Evolutionary conservation across 2,329 filamentous ascomycete genomes (phyloP), one percentile per base, ranked within the genome.

Genomic region (Arthrobotrys sphaeroides): DNA sequence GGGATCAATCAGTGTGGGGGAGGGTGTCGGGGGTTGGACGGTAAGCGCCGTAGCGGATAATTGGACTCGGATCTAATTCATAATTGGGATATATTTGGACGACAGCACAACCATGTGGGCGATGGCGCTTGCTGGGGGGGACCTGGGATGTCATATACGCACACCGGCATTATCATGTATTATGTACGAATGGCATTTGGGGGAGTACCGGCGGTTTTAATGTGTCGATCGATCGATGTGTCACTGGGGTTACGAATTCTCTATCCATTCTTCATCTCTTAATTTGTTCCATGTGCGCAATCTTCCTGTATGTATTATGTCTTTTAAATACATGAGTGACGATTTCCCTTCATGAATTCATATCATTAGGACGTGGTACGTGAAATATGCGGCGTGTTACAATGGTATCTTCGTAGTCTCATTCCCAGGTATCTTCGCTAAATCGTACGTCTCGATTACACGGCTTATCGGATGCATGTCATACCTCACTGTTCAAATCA

Each of bases 271-370:
- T 59, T 24, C n/a, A n/a, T 51, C 16, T 42, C 16, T 60, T 43
- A 60, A 38, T 38, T 9, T 31, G 31, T n/a, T n/a, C n/a, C 33
- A 16, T 31, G n/a, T 38, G 40, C 55, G 20, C n/a, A 45, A 33
- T 69, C 47, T 69, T 36, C 28, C 22, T 61, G 65, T 69, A 61
- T 42, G n/a, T 53, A 69, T 60, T 68, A 60, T 60, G 43, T 22
- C n/a, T n/a, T 61, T 70, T 53, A 61, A 53, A 45, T 36, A 59
- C 47, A 66, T 33, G 43, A 51, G 60, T 42, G 38, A 55, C 47
- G 47, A 55, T 66, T 57, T 66, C 45, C 16, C 45, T 65, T 31
- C 18, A 45, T 33, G 33, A 7, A 10, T 13, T 0, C 6, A 6
- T 33, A 18, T n/a, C 0, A 9, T 33, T 53, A n/a, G 5, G 31